Percentiles rank a stretch among this genome's conserved stretches.
These are phyloP conservation scores for Hanseniaspora occidentalis DNA, from an alignment of 805 yeast species.

Conservation along the genomic window DNA sequence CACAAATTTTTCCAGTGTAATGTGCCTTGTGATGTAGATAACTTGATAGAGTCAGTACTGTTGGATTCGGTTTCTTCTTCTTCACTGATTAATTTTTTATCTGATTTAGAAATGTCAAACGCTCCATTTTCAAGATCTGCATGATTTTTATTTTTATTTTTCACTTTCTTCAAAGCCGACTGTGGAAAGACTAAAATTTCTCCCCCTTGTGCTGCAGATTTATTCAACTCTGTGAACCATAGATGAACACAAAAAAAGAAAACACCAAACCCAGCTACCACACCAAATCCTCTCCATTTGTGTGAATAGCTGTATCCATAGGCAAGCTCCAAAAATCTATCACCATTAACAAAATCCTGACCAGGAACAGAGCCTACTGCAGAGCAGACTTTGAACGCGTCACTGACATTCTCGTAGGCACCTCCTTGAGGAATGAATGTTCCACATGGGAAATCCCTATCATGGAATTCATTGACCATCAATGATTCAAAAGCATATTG, in stretches of 20 bases:
- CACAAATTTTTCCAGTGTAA: slow-evolving; percentile 72
- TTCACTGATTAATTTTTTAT: slow-evolving; percentile 6
- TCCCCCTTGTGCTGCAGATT: slow-evolving; percentile 58
- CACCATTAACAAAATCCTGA: slow-evolving; percentile 32
- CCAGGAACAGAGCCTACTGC: slow-evolving; percentile 42
- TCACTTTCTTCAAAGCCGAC: no score
- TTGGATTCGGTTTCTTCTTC: slow-evolving; percentile 7
- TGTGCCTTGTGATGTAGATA: slow-evolving; percentile 31
- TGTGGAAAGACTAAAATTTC: slow-evolving; percentile 51
- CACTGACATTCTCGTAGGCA: slow-evolving; percentile 23
- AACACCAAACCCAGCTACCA: slow-evolving; percentile 36
- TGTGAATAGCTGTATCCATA: slow-evolving; percentile 32
- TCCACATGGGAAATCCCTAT: slow-evolving; percentile 25
- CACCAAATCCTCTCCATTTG: slow-evolving; percentile 53
- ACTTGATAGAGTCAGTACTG: slow-evolving; percentile 12
- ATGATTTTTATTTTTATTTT: no score
- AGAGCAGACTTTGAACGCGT: slow-evolving; percentile 30
- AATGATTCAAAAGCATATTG: slow-evolving; percentile 33
- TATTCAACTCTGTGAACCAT: slow-evolving; percentile 40
- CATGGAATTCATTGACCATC: slow-evolving; percentile 32
- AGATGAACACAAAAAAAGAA: slow-evolving; percentile 45
- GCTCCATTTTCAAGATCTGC: slow-evolving; percentile 17
- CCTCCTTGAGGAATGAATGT: slow-evolving; percentile 32
- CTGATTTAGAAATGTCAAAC: slow-evolving; percentile 7
- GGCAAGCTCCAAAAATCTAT: slow-evolving; percentile 27